Evolutionary conservation across 108 stramenopile genomes (phyloP), one percentile per base, ranked within the genome.

Genomic region (Cyclotella kingstonii): DNA sequence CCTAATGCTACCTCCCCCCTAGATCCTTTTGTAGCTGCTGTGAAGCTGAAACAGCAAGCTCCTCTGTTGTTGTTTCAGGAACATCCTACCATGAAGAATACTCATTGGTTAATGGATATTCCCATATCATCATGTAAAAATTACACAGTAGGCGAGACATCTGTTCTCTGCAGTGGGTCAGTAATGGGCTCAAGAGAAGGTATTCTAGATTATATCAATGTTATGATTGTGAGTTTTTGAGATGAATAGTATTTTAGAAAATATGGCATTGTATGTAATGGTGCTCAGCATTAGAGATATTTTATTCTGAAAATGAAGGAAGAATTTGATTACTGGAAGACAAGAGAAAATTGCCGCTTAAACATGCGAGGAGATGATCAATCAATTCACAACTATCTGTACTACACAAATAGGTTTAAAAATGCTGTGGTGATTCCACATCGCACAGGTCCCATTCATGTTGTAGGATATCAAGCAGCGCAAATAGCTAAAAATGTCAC

Each of bases 351-450:
- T n/a, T n/a, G n/a, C n/a, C n/a, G n/a, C 42, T 14, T 60, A 26
- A 46, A 69, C 22, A 84, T 65, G 53, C 42, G 62, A 21, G 87
- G 58, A 1, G 72, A 73, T 42, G 72, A 89, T 46, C 87, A 89
- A 60, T 69, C 70, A 28, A 82, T 89, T 51, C 87, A 89, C 74
- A 89, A 89, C 52, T 85, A 83, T 43, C 50, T 89, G 60, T 89
- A 54, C 62, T 89, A 89, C 48, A 54, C 80, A n/a, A 79, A 80
- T 22, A 31, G 66, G 23, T 52, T 85, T 1, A 62, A 76, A 15
- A 70, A 68, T 68, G 83, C 78, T 5, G 48, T 54, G 15, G 59
- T 41, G 19, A 60, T 68, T n/a, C 68, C 68, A 7, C 68, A 68
- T 60, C 39, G 68, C 1, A 58, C 57, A 1, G 68, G 68, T 6